Conservation (phyloP, 257 asterid species). For the Rauvolfia tetraphylla region DNA sequence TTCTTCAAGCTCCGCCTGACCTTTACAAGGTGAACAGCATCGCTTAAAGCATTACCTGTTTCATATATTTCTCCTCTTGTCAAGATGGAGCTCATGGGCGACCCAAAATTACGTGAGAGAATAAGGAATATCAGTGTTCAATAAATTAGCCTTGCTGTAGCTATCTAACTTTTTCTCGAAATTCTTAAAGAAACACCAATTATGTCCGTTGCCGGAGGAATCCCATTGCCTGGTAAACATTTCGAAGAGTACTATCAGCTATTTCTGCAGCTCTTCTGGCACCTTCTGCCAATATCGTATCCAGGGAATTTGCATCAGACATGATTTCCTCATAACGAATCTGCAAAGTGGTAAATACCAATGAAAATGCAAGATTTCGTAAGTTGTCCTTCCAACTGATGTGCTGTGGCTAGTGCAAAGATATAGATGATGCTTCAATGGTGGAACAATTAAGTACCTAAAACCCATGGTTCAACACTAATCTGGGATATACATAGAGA, state of each 20-base stretch:
- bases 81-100: conserved; percentile 1
- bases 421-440: conserved; percentile 17
- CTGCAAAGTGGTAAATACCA: conserved; percentile 32
- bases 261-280: conserved; percentile 71
- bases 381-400: not conserved
- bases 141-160: conserved; percentile 4
- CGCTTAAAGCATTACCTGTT: not conserved
- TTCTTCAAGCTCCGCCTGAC: too few species aligned
- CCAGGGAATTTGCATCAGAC: conserved; percentile 64
- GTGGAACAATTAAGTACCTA: not conserved
- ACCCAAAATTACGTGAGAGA: not conserved
- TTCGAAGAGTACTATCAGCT: conserved; percentile 64
- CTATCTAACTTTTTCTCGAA: conserved; percentile 7
- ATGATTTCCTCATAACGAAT: conserved; percentile 66
- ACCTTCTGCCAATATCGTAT: conserved; percentile 68
- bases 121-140: not conserved
- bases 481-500: not conserved
- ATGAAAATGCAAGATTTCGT: conserved; percentile 7
- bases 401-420: not conserved
- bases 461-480: not conserved
- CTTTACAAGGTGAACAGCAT: not conserved
- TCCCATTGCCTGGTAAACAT: conserved; percentile 89
- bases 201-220: conserved; percentile 52
- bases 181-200: conserved; percentile 3
- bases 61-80: not conserved